Evolutionary conservation across 169 alveolate species (phyloP), one percentile per base, ranked within the genome.

Genomic region (Plasmodium chabaudi): DNA sequence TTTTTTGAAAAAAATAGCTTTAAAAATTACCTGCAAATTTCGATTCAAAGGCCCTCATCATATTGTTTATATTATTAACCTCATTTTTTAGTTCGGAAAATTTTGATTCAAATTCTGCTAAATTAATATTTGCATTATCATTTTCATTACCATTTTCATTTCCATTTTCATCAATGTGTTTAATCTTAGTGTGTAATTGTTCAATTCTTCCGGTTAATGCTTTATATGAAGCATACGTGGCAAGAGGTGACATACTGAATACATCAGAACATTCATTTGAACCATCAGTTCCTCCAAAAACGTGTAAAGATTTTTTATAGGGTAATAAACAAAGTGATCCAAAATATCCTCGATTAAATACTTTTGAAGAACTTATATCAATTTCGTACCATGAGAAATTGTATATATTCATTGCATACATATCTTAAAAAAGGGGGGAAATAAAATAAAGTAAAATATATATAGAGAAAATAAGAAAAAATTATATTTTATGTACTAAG

Each of bases 371-470:
- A 13, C 91, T 84, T 25, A 84, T 84, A 12, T 84, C 91, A 55
- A 84, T 46, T 84, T 84, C 74, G 49, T 69, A 84, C 91, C 91
- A 84, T 19, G 75, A 56, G 27, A 84, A 69, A 10, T 84, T 69
- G 73, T 57, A 84, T 57, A 84, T 84, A 49, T 84, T 70, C 67
- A 84, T 25, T 1, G 91, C 91, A 55, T 84, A 84, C 91, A 84
- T 84, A 27, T 84, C 91, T 84, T 39, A 42, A 17, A 12, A 23
- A 53, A 71, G 19, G 60, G 46, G 25, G 10, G 19, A 57, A 21
- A 49, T 12, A 55, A 72, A 25, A 56, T n/a, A 56, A 23, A 27
- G 19, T n/a, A 42, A 53, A 10, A 67, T 55, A 34, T 3, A 34
- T 34, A 34, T 7, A 34, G 0, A 34, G 21, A 19, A 13, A 57